Base-by-base conservation (phyloP, 495 filamentous ascomycete genomes). In the Xylaria intraflava region DNA sequence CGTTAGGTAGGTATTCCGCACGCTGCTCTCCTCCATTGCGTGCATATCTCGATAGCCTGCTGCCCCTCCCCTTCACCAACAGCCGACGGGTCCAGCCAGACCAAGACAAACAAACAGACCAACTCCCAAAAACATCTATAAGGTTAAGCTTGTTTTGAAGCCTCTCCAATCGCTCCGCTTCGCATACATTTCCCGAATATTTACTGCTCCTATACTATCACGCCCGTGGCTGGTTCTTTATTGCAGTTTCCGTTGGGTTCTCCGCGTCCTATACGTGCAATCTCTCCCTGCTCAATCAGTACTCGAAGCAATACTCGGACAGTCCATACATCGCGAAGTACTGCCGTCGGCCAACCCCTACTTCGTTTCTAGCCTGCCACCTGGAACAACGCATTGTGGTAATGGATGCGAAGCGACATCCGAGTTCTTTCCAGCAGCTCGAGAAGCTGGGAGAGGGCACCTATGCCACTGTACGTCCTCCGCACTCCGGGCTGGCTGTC, bases 401-500 rank as follows among this genome's bases (percentile, higher is more conserved):
- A 33, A 95, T 95, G 90, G 90, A 94, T 71, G 87, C 87, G 60
- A 86, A 88, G 68, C 82, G 90, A 61, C 87, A 93, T 62, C 90
- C 90, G 44, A 94, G 87, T 72, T 95, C 89, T 45, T 97, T 97
- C 75, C 91, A 96, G 82, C 92, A 97, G 83, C 83, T 97, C 70
- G 92, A 97, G 73, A 97, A 94, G 86, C 78, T 98, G 57, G 93
- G 93, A 66, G 93, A 98, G 79, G 93, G 93, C 49, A 98, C 93
- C 39, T 98, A 98, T 84, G 93, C 93, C 51, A 98, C 93, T 22
- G 93, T 96, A 80, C 62, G 83, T 81, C 58, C 51, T 38, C 20
- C 20, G 14, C 20, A 1, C 7, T 6, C n/a, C 30, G 16, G 6
- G 35, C n/a, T 29, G 10, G 11, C 30, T 14, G 17, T 23, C 41